A percentile compares a stretch with the other conserved stretches of the same genome.
phyloP scores from a whole-genome alignment of 1,284 basidiomycete genomes.

The Sporisorium reilianum region DNA sequence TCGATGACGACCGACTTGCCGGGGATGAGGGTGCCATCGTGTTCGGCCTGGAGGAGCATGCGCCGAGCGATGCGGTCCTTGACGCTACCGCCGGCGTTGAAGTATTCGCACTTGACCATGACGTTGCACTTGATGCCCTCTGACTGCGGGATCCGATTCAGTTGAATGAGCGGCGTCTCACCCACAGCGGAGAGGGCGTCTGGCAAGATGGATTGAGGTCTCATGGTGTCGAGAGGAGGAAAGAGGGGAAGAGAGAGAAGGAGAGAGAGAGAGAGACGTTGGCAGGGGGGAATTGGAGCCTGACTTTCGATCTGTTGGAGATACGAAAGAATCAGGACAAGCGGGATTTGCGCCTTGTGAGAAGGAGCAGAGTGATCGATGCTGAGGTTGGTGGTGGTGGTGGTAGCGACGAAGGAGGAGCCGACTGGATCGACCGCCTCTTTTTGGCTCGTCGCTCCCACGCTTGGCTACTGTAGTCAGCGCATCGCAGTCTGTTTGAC shows the following conservation, averaged over 20 bases:
- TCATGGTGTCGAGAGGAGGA: conserved; percentile 26
- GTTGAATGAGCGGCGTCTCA: conserved; percentile 87
- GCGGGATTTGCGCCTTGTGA: conserved; percentile 30
- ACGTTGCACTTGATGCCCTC: conserved; percentile 90
- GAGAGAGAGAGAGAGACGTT: conserved; percentile 22
- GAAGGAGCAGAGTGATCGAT: conserved; percentile 22
- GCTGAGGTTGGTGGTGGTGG: conserved; percentile 12
- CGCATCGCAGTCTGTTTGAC: not conserved
- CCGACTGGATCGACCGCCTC: not conserved
- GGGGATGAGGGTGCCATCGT: conserved; percentile 84
- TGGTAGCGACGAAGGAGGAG: conserved; percentile 11
- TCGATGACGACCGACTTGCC: conserved; percentile 94
- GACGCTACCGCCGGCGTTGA: conserved; percentile 90
- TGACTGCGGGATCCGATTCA: conserved; percentile 81
- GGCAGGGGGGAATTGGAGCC: conserved; percentile 15
- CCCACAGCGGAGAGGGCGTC: conserved; percentile 85
- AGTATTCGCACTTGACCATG: conserved; percentile 90
- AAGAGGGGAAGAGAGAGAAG: not conserved
- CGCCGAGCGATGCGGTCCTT: conserved; percentile 88
- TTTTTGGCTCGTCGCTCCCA: no score
- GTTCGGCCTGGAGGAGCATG: conserved; percentile 95
- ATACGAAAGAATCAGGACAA: conserved; percentile 51
- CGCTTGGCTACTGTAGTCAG: no score
- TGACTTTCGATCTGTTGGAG: conserved; percentile 56
- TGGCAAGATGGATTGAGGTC: conserved; percentile 55